phyloP scores from a whole-genome alignment of 805 yeast species.

The Saturnispora sanitii region DNA sequence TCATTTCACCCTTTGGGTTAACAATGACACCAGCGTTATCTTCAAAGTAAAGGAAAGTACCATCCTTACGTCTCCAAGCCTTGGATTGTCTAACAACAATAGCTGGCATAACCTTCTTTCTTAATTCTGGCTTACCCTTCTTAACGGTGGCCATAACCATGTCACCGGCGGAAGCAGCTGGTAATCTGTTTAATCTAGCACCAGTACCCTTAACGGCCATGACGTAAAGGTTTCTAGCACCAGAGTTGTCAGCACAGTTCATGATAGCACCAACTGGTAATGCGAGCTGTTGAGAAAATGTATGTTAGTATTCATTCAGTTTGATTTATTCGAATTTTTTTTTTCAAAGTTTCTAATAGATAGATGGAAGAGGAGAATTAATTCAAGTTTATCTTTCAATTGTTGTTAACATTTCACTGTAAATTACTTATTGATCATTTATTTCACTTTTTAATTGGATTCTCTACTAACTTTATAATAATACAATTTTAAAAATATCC shows the following conservation, averaged over 20 bases:
- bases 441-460: background rate
- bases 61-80: conserved; percentile 99
- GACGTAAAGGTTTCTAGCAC: conserved; percentile 99
- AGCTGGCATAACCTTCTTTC: conserved; percentile 99
- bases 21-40: conserved; percentile 99
- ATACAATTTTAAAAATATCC: no score
- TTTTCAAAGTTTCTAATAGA: background rate
- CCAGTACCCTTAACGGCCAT: conserved; percentile 98
- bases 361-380: no score
- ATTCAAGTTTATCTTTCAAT: no score
- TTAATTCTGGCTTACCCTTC: conserved; percentile 99
- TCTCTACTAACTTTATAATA: background rate
- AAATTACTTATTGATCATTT: background rate
- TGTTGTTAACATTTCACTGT: no score
- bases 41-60: conserved; percentile 98
- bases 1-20: conserved; percentile 99
- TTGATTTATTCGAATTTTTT: background rate
- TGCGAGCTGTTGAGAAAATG: conserved; percentile 65
- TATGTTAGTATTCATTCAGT: conserved; percentile 12
- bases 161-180: conserved; percentile 99
- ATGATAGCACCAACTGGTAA: conserved; percentile 99
- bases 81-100: conserved; percentile 98
- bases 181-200: conserved; percentile 99
- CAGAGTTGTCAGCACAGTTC: conserved; percentile 99
- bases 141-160: conserved; percentile 99